Evolutionary conservation across 2,329 filamentous ascomycete genomes (phyloP).

Genomic region (Colletotrichum sp.): DNA sequence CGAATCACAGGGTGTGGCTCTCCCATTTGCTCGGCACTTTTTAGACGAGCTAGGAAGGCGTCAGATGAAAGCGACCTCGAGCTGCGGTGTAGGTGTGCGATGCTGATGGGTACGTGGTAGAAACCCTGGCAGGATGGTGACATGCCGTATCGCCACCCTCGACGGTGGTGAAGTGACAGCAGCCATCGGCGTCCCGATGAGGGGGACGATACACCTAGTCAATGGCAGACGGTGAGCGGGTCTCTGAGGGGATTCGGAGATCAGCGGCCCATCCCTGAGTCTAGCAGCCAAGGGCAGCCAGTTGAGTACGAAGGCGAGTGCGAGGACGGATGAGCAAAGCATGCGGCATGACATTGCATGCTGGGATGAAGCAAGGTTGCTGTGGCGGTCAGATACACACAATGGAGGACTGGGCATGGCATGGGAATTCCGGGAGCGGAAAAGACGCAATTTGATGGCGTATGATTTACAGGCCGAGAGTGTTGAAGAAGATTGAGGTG

Average conservation of each 20-base stretch:
- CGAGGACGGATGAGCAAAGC: not conserved
- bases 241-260: slow-evolving; percentile 7
- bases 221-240: not conserved
- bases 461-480: not conserved
- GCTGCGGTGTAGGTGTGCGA: not conserved
- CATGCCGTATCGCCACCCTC: slow-evolving; percentile 7
- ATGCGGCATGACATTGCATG: not conserved
- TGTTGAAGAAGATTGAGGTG: not conserved
- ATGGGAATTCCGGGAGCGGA: not conserved
- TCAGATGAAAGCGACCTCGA: not conserved
- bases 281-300: not conserved
- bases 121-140: not conserved
- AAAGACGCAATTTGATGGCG: not conserved
- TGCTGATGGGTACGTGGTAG: not conserved
- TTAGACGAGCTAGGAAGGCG: not conserved
- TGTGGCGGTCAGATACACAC: not conserved
- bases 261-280: slow-evolving; percentile 9
- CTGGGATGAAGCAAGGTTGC: not conserved
- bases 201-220: not conserved
- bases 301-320: not conserved
- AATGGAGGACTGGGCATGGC: not conserved
- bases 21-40: not conserved
- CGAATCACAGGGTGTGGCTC: not conserved
- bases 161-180: not conserved
- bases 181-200: not conserved